Percentiles rank a stretch among this genome's conserved stretches.
These are phyloP conservation scores for Lanzia echinophila DNA, from an alignment of 2,329 filamentous ascomycete species.

Conservation along the genomic window DNA sequence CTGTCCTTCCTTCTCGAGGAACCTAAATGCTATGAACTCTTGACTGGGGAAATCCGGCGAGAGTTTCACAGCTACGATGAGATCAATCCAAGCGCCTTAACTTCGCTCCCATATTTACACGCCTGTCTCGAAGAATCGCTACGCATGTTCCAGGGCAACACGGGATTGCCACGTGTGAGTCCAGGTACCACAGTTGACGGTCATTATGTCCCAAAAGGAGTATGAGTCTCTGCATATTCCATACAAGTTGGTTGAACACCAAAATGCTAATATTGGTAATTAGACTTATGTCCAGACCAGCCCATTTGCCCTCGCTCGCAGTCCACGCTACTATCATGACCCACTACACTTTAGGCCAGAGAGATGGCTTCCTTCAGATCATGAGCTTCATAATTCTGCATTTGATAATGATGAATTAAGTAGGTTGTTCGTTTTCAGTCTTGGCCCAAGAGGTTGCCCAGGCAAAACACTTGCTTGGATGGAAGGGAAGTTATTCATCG, in stretches of 20 bases:
- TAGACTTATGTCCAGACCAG: background rate
- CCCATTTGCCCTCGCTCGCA: constrained; percentile 1
- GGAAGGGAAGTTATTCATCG: constrained; percentile 23
- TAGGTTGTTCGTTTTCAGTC: constrained; percentile 3
- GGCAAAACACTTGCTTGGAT: constrained; percentile 14
- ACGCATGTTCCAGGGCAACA: constrained; percentile 33
- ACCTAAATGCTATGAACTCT: background rate
- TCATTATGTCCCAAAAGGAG: constrained; percentile 7
- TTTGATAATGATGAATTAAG: background rate
- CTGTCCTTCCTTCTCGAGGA: constrained; percentile 1
- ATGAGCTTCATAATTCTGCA: background rate
- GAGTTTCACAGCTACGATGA: constrained; percentile 33
- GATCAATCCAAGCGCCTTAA: constrained; percentile 32
- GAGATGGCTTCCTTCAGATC: constrained; percentile 11
- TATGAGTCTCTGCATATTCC: background rate
- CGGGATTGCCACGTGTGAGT: constrained; percentile 11
- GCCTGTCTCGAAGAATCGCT: constrained; percentile 39
- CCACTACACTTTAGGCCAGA: constrained; percentile 7
- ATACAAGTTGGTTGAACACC: background rate
- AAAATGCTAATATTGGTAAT: background rate
- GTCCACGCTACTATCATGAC: constrained; percentile 5
- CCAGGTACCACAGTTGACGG: constrained; percentile 12
- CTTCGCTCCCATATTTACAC: constrained; percentile 33
- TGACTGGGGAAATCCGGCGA: constrained; percentile 34
- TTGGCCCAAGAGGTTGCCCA: constrained; percentile 9